phyloP scores from a whole-genome alignment of 2,329 filamentous ascomycete species.

The Cyphellophora attinorum region DNA sequence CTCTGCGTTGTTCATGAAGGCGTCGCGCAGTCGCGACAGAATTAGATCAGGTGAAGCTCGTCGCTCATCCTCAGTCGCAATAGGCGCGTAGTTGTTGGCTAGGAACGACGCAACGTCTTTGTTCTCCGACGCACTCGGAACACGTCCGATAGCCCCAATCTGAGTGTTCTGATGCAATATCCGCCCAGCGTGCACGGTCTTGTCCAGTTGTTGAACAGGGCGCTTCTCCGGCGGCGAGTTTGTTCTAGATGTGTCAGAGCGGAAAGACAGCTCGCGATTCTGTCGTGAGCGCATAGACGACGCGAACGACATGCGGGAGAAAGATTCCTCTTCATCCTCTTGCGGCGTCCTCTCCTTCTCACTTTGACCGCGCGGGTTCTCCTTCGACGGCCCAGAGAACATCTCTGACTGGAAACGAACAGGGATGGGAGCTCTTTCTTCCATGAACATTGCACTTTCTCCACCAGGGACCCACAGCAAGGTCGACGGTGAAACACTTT shows the following conservation, averaged over 20 bases:
- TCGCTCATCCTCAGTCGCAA: conserved; percentile 23
- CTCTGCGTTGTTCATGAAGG: conserved; percentile 45
- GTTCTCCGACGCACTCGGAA: conserved; percentile 37
- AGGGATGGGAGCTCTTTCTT: conserved; percentile 36
- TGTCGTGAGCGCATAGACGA: background rate
- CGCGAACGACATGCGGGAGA: background rate
- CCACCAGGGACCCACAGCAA: conserved; percentile 49
- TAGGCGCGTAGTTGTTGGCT: conserved; percentile 31
- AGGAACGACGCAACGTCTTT: conserved; percentile 31
- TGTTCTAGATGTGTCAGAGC: conserved; percentile 43
- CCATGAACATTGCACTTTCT: conserved; percentile 45
- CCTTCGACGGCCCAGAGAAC: conserved; percentile 34
- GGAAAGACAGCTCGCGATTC: conserved; percentile 27
- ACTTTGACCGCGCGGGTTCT: conserved; percentile 36
- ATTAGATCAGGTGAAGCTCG: conserved; percentile 18
- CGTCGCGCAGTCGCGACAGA: conserved; percentile 27
- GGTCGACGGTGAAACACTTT: conserved; percentile 47
- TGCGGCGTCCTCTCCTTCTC: conserved; percentile 8
- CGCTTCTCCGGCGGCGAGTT: conserved; percentile 43
- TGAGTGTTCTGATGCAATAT: conserved; percentile 27
- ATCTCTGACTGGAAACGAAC: too few species aligned
- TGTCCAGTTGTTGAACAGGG: conserved; percentile 41
- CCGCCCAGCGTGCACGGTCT: conserved; percentile 31
- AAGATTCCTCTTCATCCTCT: too few species aligned
- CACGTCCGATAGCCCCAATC: conserved; percentile 38